Base-by-base conservation (phyloP, 1,139 yeast species). In the Pneumocystis jirovecii region DNA sequence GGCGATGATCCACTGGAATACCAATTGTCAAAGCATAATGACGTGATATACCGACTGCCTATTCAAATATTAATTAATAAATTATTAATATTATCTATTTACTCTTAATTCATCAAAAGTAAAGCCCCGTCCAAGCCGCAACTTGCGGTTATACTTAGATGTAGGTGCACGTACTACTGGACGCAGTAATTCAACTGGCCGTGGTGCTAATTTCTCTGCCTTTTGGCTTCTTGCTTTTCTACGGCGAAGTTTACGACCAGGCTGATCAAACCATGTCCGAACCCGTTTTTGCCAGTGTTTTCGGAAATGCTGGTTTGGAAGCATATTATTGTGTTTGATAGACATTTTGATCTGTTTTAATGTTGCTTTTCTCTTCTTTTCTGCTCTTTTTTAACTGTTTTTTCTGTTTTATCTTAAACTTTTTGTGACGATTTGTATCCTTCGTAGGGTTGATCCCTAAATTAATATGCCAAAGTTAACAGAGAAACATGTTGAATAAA, bases 251-350 rank as follows among this genome's bases (percentile, higher is more conserved):
- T 93, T 93, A 87, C 90, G 89, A 80, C 97, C 97, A 77, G 97
- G 96, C 85, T 93, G 97, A 91, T 91, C 96, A 79, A 91, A 87
- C 90, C 93, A 97, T 77, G 89, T 96, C 81, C 84, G 89, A 85
- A 93, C 99, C 80, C 98, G 89, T 83, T 89, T 96, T 84, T 93
- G 97, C 99, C 99, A 93, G 96, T 90, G 93, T 89, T 93, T 93
- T 85, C 95, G 86, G 89, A 88, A 88, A 84, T 88, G 96, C 83
- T 87, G 87, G 85, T 87, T 87, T 37, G 68, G 69, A 56, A 67
- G 64, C 64, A 65, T 64, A 60, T 65, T 65, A 60, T 67, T 67
- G 83, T 86, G 66, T 42, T 65, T 63, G 64, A 66, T 65, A 25
- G 68, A 66, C 68, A 63, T 66, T 39, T 61, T 61, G 44, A 6